These are phyloP conservation scores for Torulaspora microellipsoides DNA, from an alignment of 805 yeast genomes.

Conservation along the genomic window DNA sequence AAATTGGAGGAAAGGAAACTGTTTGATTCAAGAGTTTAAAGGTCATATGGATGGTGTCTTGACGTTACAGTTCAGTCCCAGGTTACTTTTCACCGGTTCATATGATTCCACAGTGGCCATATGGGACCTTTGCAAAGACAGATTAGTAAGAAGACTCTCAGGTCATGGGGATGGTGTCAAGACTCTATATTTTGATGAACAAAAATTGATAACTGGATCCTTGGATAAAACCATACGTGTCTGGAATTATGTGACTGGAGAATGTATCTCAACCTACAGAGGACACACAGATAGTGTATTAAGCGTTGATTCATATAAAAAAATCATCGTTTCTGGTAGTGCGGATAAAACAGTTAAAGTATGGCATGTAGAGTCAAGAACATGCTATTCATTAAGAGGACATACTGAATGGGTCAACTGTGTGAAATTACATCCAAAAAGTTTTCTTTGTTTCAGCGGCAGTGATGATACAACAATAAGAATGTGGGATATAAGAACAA, in stretches of 20 bases:
- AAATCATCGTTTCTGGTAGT: constrained; percentile 85
- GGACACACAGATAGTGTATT: constrained; percentile 88
- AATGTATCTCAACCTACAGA: constrained; percentile 86
- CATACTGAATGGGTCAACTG: constrained; percentile 90
- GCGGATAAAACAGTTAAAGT: constrained; percentile 90
- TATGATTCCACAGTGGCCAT: constrained; percentile 85
- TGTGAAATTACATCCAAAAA: constrained; percentile 77
- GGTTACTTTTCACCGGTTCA: constrained; percentile 82
- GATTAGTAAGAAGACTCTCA: constrained; percentile 64
- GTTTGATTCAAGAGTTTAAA: constrained; percentile 54
- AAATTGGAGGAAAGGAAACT: constrained; percentile 88
- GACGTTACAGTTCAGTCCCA: constrained; percentile 78
- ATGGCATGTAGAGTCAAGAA: constrained; percentile 93
- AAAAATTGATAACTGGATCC: constrained; percentile 87
- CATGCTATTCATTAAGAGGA: constrained; percentile 89
- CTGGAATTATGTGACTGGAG: constrained; percentile 94
- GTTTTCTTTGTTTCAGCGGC: constrained; percentile 77
- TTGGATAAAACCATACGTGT: constrained; percentile 87
- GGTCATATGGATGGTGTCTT: constrained; percentile 91
- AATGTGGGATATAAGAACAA: constrained; percentile 88
- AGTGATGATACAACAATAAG: constrained; percentile 89
- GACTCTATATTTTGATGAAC: constrained; percentile 78
- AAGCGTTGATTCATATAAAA: constrained; percentile 74
- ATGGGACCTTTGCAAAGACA: constrained; percentile 87
- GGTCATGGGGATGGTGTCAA: constrained; percentile 92